These are phyloP conservation scores for Komagataella pseudopastoris DNA, from an alignment of 805 yeast species.

Conservation along the genomic window DNA sequence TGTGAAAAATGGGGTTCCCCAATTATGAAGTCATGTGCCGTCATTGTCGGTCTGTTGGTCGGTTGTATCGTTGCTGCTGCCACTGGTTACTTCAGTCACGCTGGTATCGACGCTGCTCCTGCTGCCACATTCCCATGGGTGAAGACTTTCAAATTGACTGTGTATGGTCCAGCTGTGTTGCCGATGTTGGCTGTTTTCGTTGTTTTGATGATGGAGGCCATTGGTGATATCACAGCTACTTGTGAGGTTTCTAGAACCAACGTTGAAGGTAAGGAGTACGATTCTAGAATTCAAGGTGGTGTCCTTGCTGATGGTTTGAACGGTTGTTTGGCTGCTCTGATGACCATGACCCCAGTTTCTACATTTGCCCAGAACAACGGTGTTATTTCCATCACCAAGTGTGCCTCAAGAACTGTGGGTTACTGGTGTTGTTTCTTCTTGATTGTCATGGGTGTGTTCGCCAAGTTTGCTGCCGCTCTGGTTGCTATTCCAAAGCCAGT, in stretches of 20 bases:
- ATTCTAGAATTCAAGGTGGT: slow-evolving; percentile 87
- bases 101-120: slow-evolving; percentile 55
- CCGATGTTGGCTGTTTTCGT: slow-evolving; percentile 79
- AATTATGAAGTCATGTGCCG: slow-evolving; percentile 89
- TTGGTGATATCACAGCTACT: slow-evolving; percentile 91
- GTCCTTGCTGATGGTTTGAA: slow-evolving; percentile 79
- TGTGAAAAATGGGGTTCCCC: slow-evolving; percentile 89
- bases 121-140: slow-evolving; percentile 82
- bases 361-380: slow-evolving; percentile 95
- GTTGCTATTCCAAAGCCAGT: slow-evolving; percentile 70
- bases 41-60: slow-evolving; percentile 67
- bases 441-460: slow-evolving; percentile 74
- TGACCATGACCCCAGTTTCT: slow-evolving; percentile 82
- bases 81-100: slow-evolving; percentile 59
- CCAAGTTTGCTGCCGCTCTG: slow-evolving; percentile 83
- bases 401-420: slow-evolving; percentile 72
- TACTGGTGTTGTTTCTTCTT: slow-evolving; percentile 46
- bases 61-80: slow-evolving; percentile 94
- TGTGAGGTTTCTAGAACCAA: slow-evolving; percentile 81
- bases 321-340: slow-evolving; percentile 62
- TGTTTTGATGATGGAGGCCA: slow-evolving; percentile 82
- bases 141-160: slow-evolving; percentile 60
- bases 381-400: slow-evolving; percentile 82
- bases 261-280: slow-evolving; percentile 72
- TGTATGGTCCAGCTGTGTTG: slow-evolving; percentile 77